Conservation (phyloP, 2,329 filamentous ascomycete species). For the Fusarium nematophilum region DNA sequence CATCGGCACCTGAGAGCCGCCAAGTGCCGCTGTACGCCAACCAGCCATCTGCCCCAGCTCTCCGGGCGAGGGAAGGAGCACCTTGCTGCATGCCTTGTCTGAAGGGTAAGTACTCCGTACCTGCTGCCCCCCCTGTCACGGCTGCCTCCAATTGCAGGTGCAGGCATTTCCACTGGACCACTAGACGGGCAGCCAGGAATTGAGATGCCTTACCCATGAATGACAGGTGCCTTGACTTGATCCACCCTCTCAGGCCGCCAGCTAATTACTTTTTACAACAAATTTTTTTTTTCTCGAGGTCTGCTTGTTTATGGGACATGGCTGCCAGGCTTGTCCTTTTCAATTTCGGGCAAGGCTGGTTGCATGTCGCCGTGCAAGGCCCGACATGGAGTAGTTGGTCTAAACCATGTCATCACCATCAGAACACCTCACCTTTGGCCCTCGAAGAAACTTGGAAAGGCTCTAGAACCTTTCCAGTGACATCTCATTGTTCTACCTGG, state of each 20-base stretch:
- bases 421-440: too few relatives aligned
- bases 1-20: conserved; percentile 30
- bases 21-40: conserved; percentile 27
- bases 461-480: conserved; percentile 34
- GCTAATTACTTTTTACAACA: conserved; percentile 1
- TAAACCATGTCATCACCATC: too few relatives aligned
- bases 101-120: conserved; percentile 6
- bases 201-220: conserved; percentile 13
- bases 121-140: not conserved
- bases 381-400: too few relatives aligned
- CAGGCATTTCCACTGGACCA: too few relatives aligned
- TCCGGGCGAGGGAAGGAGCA: conserved; percentile 2
- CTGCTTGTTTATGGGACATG: too few relatives aligned
- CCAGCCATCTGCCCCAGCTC: conserved; percentile 9
- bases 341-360: not conserved
- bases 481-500: conserved; percentile 7
- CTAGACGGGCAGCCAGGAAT: too few relatives aligned
- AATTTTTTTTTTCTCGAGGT: too few relatives aligned
- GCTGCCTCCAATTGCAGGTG: too few relatives aligned
- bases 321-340: too few relatives aligned
- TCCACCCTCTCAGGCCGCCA: not conserved
- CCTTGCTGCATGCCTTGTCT: conserved; percentile 1
- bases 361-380: too few relatives aligned
- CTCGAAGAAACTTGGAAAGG: conserved; percentile 2
- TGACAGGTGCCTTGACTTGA: conserved; percentile 6